Evolutionary conservation across 1,139 yeast genomes (phyloP), one percentile per base, ranked within the genome.

Genomic region (Candida buenavistaensis): DNA sequence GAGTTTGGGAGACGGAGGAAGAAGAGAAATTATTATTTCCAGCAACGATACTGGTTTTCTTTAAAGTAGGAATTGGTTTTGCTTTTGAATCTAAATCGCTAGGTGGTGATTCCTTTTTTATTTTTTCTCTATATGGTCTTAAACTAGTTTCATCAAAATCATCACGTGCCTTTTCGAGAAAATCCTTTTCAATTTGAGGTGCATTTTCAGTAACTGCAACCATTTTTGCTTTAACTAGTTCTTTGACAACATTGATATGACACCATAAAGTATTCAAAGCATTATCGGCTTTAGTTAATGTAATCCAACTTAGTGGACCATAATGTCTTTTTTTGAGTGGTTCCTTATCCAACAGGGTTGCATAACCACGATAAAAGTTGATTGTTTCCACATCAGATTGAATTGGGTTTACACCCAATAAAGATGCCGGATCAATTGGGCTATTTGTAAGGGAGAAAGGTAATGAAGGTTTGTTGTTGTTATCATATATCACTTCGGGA

Each of bases 281-380:
- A 17, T 40, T 33, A 38, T 68, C 72, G 19, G 53, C 36, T 33
- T 53, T 51, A 34, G 63, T 47, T 23, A 66, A 41, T 10, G 64
- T 45, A 4, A 57, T 38, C 68, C 71, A 63, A n/a, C 64, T 51
- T 22, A 67, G 53, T 1, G 72, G 71, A 1, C 69, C 65, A 40
- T 51, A 57, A 29, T 52, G 49, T 23, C 53, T 41, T 39, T 59
- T 41, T 15, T 57, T 38, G 3, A 51, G 27, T 2, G 60, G 58
- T 17, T 55, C 65, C 29, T 52, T 50, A 27, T 50, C 50, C 14
- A 46, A 45, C 1, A 63, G 39, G 5, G 65, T 50, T 11, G 52
- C 45, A 39, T 63, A 62, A 3, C 62, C 61, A n/a, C 54, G 54
- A 40, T 49, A 57, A 37, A 68, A 65, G 35, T 56, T 62, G 34